Evolutionary conservation across 176 grass and related monocot genomes (phyloP).

Genomic region (Cenchrus fungigraminus): DNA sequence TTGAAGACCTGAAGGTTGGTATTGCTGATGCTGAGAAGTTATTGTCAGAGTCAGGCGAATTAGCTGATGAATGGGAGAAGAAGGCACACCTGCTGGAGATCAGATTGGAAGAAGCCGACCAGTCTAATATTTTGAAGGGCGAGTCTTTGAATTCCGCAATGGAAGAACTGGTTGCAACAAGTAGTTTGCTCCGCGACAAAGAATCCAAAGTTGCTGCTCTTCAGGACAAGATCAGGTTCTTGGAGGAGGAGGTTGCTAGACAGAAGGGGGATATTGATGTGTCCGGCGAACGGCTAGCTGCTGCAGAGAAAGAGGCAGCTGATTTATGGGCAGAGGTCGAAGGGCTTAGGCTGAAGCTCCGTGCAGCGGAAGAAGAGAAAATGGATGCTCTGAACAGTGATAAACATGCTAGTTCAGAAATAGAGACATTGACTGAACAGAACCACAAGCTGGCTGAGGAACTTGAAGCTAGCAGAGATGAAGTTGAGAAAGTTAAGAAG

Average conservation of each 20-base stretch:
- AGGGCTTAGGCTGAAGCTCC: slow-evolving; percentile 66
- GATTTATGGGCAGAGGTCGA: slow-evolving; percentile 50
- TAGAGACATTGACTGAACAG: slow-evolving; percentile 57
- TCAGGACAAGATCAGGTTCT: slow-evolving; percentile 61
- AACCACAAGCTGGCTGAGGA: slow-evolving; percentile 62
- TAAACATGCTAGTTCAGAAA: slow-evolving; percentile 48
- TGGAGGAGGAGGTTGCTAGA: slow-evolving; percentile 66
- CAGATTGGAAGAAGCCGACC: slow-evolving; percentile 69
- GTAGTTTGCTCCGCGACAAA: slow-evolving; percentile 57
- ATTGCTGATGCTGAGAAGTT: slow-evolving; percentile 55
- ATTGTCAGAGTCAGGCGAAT: slow-evolving; percentile 31
- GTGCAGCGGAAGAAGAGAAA: slow-evolving; percentile 47
- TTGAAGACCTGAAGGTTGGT: slow-evolving; percentile 52
- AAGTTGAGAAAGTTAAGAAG: slow-evolving; percentile 81
- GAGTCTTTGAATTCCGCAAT: slow-evolving; percentile 61
- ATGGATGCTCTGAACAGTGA: slow-evolving; percentile 44
- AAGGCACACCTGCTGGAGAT: slow-evolving; percentile 61
- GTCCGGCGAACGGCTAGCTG: slow-evolving; percentile 38
- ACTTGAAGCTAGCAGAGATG: slow-evolving; percentile 60
- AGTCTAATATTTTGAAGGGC: slow-evolving; percentile 56
- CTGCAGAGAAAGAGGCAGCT: slow-evolving; percentile 65
- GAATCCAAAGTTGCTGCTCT: slow-evolving; percentile 60
- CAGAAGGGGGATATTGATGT: slow-evolving; percentile 52
- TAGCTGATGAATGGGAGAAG: slow-evolving; percentile 61
- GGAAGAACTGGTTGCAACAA: slow-evolving; percentile 70